Evolutionary conservation across 139 green algal genomes (phyloP), one percentile per base, ranked within the genome.

Genomic region (Closterium sp.): DNA sequence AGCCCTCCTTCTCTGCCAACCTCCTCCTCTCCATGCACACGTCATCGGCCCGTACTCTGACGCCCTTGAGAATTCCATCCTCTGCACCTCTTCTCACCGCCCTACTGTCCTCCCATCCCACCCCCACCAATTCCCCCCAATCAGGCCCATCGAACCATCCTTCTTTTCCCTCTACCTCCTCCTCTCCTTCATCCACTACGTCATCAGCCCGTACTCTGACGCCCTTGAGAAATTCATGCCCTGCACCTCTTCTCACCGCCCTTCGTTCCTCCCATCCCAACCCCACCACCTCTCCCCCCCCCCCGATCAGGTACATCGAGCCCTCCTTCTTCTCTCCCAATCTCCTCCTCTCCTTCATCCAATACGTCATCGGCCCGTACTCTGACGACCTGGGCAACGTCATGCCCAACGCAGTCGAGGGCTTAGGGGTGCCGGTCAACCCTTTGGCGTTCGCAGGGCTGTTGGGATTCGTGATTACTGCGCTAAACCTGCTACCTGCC

Each of bases 291-390:
- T 55, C 36, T 55, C 36, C 8, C 6, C 69, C 69, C 5, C 4
- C 9, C 69, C 9, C 33, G 34, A 38, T 76, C 69, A 88, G 89
- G 23, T 93, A 93, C 36, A 89, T 93, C 21, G 87, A 93, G 90
- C 87, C 90, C 1, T 30, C 9, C 1, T 93, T 93, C 64, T 93
- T 93, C 66, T 33, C 93, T 3, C 90, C 90, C 76, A 93, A 92
- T 16, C 23, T 93, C 1, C 90, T 93, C 10, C 88, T 93, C 28
- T 92, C 87, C 87, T 93, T 93, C 90, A 55, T 93, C 10, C 90
- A 93, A 87, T 92, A 93, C 55, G 86, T 93, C n/a, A 93, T 93
- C 66, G 90, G 90, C 0, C 90, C 90, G 23, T 93, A 93, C 64
- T 28, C 69, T 1, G 90, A 93, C 90, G 90, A 93, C 28, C 90